Evolutionary conservation across 1,139 yeast genomes (phyloP).

Genomic region (Yamadazyma triangularis): DNA sequence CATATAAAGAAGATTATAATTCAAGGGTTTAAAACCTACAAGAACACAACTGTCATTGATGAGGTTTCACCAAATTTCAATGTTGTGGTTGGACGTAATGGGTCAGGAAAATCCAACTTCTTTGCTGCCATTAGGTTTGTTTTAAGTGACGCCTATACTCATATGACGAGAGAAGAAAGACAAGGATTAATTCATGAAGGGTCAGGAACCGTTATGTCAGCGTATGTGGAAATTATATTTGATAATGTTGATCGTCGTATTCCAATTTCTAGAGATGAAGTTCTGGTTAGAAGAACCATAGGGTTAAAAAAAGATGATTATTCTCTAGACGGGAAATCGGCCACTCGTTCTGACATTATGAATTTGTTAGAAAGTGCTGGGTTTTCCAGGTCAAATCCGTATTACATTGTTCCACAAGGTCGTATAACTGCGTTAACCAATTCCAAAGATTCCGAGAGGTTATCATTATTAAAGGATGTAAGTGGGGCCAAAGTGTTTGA

Average conservation of each 20-base stretch:
- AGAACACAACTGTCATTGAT: conserved; percentile 76
- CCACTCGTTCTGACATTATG: conserved; percentile 78
- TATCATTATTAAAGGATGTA: conserved; percentile 78
- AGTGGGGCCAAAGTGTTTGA: conserved; percentile 96
- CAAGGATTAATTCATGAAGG: conserved; percentile 89
- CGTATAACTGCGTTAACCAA: conserved; percentile 80
- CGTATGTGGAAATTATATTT: conserved; percentile 85
- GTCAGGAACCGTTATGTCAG: conserved; percentile 87
- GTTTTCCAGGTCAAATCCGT: conserved; percentile 85
- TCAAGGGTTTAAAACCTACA: conserved; percentile 94
- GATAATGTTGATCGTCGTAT: conserved; percentile 78
- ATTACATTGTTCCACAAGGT: conserved; percentile 97
- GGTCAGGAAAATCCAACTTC: conserved; percentile 94
- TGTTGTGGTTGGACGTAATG: conserved; percentile 92
- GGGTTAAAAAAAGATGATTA: conserved; percentile 91
- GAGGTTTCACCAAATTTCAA: conserved; percentile 77
- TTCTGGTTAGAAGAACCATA: conserved; percentile 78
- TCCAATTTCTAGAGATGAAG: conserved; percentile 64
- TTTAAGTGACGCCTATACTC: conserved; percentile 83
- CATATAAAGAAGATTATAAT: conserved; percentile 53
- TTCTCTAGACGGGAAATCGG: conserved; percentile 72
- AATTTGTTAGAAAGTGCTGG: conserved; percentile 89
- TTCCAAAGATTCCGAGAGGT: conserved; percentile 79
- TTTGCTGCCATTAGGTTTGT: conserved; percentile 95
- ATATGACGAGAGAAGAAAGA: conserved; percentile 84